These are phyloP conservation scores for Diaporthe helianthi DNA, from an alignment of 2,329 filamentous ascomycete genomes.

Conservation along the genomic window DNA sequence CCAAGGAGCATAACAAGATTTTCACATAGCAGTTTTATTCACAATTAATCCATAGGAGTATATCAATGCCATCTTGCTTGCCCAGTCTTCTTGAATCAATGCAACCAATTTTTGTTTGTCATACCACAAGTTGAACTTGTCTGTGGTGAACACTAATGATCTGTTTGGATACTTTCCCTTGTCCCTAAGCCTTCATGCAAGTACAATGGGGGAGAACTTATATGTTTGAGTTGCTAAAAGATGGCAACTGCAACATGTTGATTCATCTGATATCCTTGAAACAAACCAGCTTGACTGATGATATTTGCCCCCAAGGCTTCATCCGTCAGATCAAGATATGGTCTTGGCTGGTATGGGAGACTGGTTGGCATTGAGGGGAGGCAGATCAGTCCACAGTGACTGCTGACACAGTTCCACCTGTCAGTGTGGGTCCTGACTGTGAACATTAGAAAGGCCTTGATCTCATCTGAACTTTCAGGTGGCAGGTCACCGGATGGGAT, in stretches of 20 bases:
- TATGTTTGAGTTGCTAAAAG: neutral
- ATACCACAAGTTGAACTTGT: too few species aligned
- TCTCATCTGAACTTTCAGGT: neutral
- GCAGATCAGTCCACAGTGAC: neutral
- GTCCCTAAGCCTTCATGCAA: too few species aligned
- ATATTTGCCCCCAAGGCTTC: neutral
- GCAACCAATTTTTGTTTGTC: too few species aligned
- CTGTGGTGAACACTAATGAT: too few species aligned
- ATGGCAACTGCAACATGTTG: neutral
- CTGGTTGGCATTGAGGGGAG: too few species aligned
- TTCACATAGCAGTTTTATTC: too few species aligned
- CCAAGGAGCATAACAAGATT: neutral
- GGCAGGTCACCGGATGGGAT: neutral
- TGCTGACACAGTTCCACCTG: neutral
- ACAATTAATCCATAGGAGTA: too few species aligned
- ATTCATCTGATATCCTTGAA: neutral
- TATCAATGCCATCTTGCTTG: neutral
- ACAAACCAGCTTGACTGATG: neutral
- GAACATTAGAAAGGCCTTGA: neutral
- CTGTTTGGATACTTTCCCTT: neutral
- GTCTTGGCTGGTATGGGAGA: neutral
- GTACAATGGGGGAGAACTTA: too few species aligned
- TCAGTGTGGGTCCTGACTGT: neutral
- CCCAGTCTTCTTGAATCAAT: neutral
- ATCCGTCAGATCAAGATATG: neutral